Percentiles rank a stretch among this genome's conserved stretches.
These are phyloP conservation scores for Ophiostoma australiae DNA, from an alignment of 2,329 filamentous ascomycete species.

Conservation along the genomic window DNA sequence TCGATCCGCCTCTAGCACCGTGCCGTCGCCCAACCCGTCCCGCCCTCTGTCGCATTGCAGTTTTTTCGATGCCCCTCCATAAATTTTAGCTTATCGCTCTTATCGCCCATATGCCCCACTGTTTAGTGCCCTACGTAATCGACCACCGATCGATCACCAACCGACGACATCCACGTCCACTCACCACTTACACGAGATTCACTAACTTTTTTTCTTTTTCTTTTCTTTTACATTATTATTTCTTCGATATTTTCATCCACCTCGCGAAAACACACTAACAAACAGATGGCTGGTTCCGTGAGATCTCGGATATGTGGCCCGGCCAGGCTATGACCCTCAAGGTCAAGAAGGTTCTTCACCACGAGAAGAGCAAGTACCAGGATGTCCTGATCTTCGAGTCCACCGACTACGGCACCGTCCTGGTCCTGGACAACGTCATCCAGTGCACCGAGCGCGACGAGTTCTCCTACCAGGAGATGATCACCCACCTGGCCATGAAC, in stretches of 20 bases:
- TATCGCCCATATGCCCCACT: constrained; percentile 21
- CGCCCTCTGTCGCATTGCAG: constrained; percentile 21
- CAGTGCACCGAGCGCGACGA: constrained; percentile 98
- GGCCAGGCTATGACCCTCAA: constrained; percentile 97
- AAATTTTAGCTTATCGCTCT: constrained; percentile 24
- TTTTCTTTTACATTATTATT: not conserved
- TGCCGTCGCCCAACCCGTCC: not conserved
- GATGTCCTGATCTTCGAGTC: constrained; percentile 99
- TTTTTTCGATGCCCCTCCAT: constrained; percentile 24
- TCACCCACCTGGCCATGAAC: constrained; percentile 97
- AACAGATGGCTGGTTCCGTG: constrained; percentile 98
- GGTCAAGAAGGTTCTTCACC: constrained; percentile 96
- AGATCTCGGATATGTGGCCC: constrained; percentile 98
- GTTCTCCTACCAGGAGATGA: constrained; percentile 99
- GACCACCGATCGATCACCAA: not conserved
- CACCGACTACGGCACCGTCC: constrained; percentile 89
- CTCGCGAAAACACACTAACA: not conserved
- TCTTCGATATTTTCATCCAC: not conserved
- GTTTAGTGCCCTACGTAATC: not conserved
- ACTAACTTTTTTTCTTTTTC: constrained; percentile 11
- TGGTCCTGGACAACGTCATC: constrained; percentile 98
- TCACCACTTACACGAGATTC: not conserved
- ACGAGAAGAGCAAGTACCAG: constrained; percentile 99
- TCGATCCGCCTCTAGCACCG: not conserved
- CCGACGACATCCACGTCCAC: not conserved